Base-by-base conservation (phyloP, 352 stramenopile genomes). In the Stephanocyclus meneghinianus region DNA sequence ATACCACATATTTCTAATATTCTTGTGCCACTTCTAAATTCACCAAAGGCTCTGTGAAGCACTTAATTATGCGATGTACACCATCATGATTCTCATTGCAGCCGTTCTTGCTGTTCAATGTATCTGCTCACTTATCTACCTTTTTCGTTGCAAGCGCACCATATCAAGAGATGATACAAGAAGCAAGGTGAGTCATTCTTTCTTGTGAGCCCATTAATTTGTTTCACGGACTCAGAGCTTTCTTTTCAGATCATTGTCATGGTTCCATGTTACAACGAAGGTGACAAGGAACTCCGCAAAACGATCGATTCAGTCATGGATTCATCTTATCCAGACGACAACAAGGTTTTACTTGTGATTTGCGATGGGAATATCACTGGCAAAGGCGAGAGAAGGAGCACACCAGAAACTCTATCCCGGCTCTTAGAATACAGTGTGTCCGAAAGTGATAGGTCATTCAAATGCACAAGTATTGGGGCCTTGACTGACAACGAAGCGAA, bases 211-310 rank as follows among this genome's bases (percentile, higher is more conserved):
- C n/a, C n/a, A n/a, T n/a, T n/a, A n/a, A n/a, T n/a, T n/a, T n/a
- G n/a, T n/a, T n/a, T n/a, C n/a, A n/a, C n/a, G n/a, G n/a, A n/a
- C n/a, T n/a, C n/a, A n/a, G n/a, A n/a, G n/a, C n/a, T n/a, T n/a
- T n/a, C n/a, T n/a, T n/a, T n/a, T n/a, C n/a, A 80, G 15, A 76
- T 90, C 21, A 90, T 90, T 74, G 56, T 90, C 15, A 88, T 90
- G 84, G 84, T 90, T 1, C 84, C 84, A 8, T 90, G 84, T 48
- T 90, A 90, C 57, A 90, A 87, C 57, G 84, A 90, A 70, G 81
- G 81, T 7, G 78, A 90, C 44, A 86, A 88, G 35, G 84, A 90
- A 68, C 51, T 90, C 45, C 67, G 78, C 32, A 90, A 90, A 55
- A 88, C 84, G 1, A 90, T 90, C 61, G 75, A 90, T 29, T 74